Evolutionary conservation across 2,329 filamentous ascomycete species (phyloP).

Genomic region (Seiridium unicorne): DNA sequence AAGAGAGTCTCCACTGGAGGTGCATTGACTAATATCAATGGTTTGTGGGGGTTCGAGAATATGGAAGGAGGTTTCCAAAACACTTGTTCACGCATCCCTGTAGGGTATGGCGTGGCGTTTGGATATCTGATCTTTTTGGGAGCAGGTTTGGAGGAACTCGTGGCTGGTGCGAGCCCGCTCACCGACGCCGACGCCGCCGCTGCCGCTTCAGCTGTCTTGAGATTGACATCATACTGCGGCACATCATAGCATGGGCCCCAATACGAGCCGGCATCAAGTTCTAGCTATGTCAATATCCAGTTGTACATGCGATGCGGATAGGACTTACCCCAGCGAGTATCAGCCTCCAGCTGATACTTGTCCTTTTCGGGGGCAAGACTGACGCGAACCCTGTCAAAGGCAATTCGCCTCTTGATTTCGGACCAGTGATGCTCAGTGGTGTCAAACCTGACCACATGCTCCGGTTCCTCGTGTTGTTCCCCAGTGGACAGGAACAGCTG

Average conservation of each 20-base stretch:
- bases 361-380: constrained; percentile 10
- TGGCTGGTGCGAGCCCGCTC: background rate
- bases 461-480: background rate
- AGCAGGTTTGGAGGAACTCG: background rate
- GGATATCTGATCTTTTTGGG: background rate
- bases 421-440: constrained; percentile 24
- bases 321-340: constrained; percentile 21
- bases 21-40: constrained; percentile 33
- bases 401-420: constrained; percentile 23
- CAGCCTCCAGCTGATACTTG: background rate
- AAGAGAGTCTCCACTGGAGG: constrained; percentile 35
- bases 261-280: constrained; percentile 1
- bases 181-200: no score
- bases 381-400: constrained; percentile 17
- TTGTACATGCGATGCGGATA: background rate
- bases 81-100: constrained; percentile 24
- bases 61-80: constrained; percentile 26
- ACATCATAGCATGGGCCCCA: constrained; percentile 3
- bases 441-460: constrained; percentile 16
- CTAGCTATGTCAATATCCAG: constrained; percentile 7
- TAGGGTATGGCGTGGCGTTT: background rate
- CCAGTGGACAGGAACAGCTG: constrained; percentile 13
- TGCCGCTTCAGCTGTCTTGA: background rate
- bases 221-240: constrained; percentile 11
- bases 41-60: constrained; percentile 28